A percentile compares a stretch with the other conserved stretches of the same genome.
These are phyloP conservation scores for Curvularia sp. DNA, from an alignment of 2,329 filamentous ascomycete species.

Conservation along the genomic window DNA sequence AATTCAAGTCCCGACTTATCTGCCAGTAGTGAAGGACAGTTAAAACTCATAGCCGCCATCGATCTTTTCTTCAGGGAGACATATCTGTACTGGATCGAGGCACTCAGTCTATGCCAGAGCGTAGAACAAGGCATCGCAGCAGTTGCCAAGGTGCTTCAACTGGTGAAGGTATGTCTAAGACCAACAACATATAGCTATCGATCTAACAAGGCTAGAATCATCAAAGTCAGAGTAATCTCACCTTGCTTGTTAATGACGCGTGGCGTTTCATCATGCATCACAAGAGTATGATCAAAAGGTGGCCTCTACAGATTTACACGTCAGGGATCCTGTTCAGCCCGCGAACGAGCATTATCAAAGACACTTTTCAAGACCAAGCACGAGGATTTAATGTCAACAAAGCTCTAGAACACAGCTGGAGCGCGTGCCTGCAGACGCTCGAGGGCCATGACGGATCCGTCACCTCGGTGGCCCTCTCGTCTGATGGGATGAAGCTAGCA, in stretches of 20 bases:
- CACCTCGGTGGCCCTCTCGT: background rate
- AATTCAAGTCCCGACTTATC: constrained; percentile 13
- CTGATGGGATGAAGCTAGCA: constrained; percentile 6
- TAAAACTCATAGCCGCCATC: background rate
- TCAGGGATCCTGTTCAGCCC: background rate
- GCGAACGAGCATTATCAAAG: background rate
- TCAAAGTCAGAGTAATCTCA: background rate
- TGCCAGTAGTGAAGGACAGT: background rate
- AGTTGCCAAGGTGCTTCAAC: background rate
- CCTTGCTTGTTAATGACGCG: background rate
- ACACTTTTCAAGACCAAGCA: background rate
- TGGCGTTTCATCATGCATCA: background rate
- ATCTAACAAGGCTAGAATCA: background rate
- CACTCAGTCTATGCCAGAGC: constrained; percentile 24
- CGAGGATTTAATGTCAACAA: background rate
- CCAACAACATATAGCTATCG: background rate
- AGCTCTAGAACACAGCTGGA: background rate
- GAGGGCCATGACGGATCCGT: background rate
- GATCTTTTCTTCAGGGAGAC: background rate
- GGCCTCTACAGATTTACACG: background rate
- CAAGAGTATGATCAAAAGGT: background rate
- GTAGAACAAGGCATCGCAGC: constrained; percentile 21
- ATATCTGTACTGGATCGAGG: constrained; percentile 16
- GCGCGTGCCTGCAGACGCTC: too few relatives aligned
- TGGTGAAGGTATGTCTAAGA: background rate